Conservation (phyloP, 208 protist genomes). For the Trypanosoma caninum region DNA sequence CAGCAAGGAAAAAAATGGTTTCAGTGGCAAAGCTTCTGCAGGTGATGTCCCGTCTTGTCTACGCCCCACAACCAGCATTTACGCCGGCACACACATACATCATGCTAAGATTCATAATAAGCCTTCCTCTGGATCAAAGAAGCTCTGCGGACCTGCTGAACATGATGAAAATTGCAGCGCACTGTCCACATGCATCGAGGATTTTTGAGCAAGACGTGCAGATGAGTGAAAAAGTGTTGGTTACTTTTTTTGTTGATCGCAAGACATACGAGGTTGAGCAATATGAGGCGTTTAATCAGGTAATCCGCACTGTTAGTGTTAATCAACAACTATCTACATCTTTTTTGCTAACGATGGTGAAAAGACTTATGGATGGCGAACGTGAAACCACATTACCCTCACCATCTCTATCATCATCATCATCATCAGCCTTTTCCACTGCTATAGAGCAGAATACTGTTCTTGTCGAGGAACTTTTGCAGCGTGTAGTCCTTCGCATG, state of each 20-base stretch:
- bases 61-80: constrained; percentile 14
- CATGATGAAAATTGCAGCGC: constrained; percentile 14
- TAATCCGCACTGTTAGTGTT: constrained; percentile 14
- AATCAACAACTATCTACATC: neutral
- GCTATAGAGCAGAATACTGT: neutral
- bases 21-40: constrained; percentile 20
- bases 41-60: constrained; percentile 5
- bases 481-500: constrained; percentile 8
- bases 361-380: neutral
- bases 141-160: constrained; percentile 8
- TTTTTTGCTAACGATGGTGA: constrained; percentile 12
- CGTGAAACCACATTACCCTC: neutral
- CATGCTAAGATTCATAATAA: neutral
- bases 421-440: neutral
- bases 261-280: constrained; percentile 2
- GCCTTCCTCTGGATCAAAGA: neutral
- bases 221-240: neutral
- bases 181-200: constrained; percentile 17
- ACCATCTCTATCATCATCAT: neutral
- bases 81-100: constrained; percentile 1
- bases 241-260: constrained; percentile 3
- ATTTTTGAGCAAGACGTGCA: constrained; percentile 4
- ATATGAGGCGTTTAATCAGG: neutral
- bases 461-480: constrained; percentile 4
- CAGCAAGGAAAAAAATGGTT: too few species aligned